Base-by-base conservation (phyloP, 768 basidiomycete species). In the Trametes cinnabarina region DNA sequence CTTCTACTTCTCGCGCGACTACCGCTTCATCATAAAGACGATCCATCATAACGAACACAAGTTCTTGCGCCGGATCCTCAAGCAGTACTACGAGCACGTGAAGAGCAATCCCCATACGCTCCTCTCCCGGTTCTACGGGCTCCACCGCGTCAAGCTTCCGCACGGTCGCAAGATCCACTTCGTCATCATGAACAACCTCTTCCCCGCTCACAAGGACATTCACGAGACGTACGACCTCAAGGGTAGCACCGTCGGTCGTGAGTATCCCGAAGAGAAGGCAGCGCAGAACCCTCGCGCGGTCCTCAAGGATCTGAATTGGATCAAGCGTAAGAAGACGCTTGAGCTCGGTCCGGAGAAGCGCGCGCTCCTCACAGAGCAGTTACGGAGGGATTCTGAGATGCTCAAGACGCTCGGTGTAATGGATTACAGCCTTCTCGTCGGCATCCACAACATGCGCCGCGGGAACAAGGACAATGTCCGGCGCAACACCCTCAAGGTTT, bases 1-100 rank as follows among this genome's bases (percentile, higher is more conserved):
- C 77, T 99, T 99, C 79, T 99, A 98, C 75, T 98, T 98, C 72
- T 97, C 94, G 6, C 83, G 94, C 40, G 96, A 99, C 77, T 99
- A 98, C 69, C 89, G 96, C 2, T 99, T 97, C 78, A 99, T 99
- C 76, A 98, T 99, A 84, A 99, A 99, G 76, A 99, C 96, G 17
- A 98, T 99, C 61, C 91, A 86, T 14, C 93, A 94, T 67, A 81
- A 84, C 34, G 97, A 99, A 70, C 94, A 97, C 79, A 91, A 92
- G 71, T 98, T 95, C 72, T 80, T 99, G 1, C 82, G 94, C 22
- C 79, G 78, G 10, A 91, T 98, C 63, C 82, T 99, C 47, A 85
- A 83, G 65, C 73, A 85, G 43, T 98, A 98, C 72, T 84, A 96
- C 71, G 77, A 79, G 17, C 94, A 98, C 68, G 83, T 98, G 60